These are phyloP conservation scores for Alternaria sp. DNA, from an alignment of 2,329 filamentous ascomycete genomes.

Conservation along the genomic window DNA sequence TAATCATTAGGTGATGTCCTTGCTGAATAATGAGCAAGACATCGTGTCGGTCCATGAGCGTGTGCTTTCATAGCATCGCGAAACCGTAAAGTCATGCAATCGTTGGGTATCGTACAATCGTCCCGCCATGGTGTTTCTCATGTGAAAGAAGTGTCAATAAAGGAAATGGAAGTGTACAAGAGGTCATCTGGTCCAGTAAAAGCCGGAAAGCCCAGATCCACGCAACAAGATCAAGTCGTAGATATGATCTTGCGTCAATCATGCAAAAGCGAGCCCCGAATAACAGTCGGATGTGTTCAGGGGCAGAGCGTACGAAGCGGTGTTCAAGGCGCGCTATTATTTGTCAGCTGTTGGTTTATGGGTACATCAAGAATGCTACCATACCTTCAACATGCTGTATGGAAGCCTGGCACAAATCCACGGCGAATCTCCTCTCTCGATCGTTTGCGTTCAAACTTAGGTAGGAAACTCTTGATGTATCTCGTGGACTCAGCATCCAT, in stretches of 20 bases:
- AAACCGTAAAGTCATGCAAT: not conserved
- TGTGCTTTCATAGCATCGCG: not conserved
- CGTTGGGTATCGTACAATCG: not conserved
- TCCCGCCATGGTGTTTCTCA: not conserved
- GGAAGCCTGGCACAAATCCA: not conserved
- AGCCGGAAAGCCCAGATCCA: not conserved
- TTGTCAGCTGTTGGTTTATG: not conserved
- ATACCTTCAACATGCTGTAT: not conserved
- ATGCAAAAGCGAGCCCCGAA: not conserved
- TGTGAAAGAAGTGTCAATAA: not conserved
- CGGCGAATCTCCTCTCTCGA: not conserved
- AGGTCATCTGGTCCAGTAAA: not conserved
- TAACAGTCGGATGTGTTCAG: not conserved
- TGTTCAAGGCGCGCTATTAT: not conserved
- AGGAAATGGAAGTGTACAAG: not conserved
- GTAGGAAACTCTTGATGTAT: slow-evolving; percentile 11
- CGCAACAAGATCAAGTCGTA: not conserved
- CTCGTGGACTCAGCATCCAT: slow-evolving; percentile 18
- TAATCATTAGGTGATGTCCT: not conserved
- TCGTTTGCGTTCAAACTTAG: not conserved
- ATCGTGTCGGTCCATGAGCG: not conserved
- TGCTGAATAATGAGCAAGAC: not conserved
- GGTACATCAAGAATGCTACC: not conserved
- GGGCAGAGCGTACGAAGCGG: not conserved
- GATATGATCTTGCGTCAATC: not conserved